Base-by-base conservation (phyloP, 306 rosid genomes). In the Begonia fuchsioides region DNA sequence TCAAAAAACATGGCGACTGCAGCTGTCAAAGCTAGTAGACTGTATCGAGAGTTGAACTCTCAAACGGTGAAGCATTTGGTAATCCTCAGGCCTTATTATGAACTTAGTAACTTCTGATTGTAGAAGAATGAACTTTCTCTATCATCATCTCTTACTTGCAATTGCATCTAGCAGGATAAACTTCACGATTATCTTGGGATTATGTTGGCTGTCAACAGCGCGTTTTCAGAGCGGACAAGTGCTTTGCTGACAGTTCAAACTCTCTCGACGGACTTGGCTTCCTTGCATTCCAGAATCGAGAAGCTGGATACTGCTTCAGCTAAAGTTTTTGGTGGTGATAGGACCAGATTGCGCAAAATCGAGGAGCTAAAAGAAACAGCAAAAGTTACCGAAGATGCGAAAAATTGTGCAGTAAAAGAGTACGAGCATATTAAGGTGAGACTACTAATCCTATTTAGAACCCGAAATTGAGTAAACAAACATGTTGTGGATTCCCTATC, bases 61-160 rank as follows among this genome's bases (percentile, higher is more conserved):
- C 97, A 90, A 52, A 84, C 95, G 9, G 92, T 90, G 72, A 81
- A 84, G 73, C 93, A 90, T 75, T 76, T 90, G 85, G 97, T 90
- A 76, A 48, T 14, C 50, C 44, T 15, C 13, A 17, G 43, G 45
- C 43, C 65, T 59, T 57, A 32, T 46, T 57, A 9, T 3, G n/a
- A 38, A 13, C 14, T 47, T 40, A 17, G 19, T 55, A 9, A 13
- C 35, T 44, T 17, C 39, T 49, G 63, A 20, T 50, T 45, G 13
- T 10, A 26, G 35, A 26, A 26, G 35, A 26, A 26, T 26, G 35
- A 26, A 26, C 35, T 26, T 26, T 26, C 35, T 26, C 35, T 4
- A 26, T 5, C 35, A 26, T 26, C 35, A 26, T 4, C 35, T 26
- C 35, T 26, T 26, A 26, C 35, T 26, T 26, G 35, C 35, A 26